Percentiles rank a stretch among this genome's conserved stretches.
phyloP scores from a whole-genome alignment of 495 filamentous ascomycete genomes.

The Poronia punctata region DNA sequence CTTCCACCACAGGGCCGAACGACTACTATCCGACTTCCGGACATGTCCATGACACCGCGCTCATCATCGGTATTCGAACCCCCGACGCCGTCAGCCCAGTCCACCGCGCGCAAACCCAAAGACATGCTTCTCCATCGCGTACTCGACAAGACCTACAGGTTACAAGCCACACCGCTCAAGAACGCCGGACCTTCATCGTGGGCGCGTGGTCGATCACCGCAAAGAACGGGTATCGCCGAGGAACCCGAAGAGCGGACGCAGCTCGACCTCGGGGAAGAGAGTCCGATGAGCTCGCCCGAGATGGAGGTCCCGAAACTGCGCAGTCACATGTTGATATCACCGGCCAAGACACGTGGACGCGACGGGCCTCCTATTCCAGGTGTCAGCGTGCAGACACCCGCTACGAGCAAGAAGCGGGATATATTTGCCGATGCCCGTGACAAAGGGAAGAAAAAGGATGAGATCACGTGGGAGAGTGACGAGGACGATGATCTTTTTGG shows the following conservation, averaged over 20 bases:
- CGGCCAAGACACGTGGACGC: conserved; percentile 27
- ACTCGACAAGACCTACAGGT: conserved; percentile 85
- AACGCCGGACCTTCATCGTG: conserved; percentile 6
- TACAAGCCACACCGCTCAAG: conserved; percentile 82
- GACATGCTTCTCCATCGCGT: conserved; percentile 82
- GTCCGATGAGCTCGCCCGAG: conserved; percentile 69
- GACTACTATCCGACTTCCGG: conserved; percentile 36
- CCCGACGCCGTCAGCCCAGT: conserved; percentile 30
- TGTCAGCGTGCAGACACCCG: conserved; percentile 70
- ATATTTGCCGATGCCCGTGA: conserved; percentile 32
- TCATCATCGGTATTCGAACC: conserved; percentile 26
- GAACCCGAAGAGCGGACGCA: conserved; percentile 28
- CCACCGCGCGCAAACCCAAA: conserved; percentile 40
- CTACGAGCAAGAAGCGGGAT: conserved; percentile 36
- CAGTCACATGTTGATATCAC: conserved; percentile 80
- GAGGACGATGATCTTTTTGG: conserved; percentile 54
- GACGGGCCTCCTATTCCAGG: conserved; percentile 58
- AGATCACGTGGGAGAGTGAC: conserved; percentile 60
- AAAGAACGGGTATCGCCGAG: conserved; percentile 13
- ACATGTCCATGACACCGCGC: conserved; percentile 50
- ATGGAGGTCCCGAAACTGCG: conserved; percentile 74
- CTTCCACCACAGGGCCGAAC: conserved; percentile 34
- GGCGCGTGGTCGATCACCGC: conserved; percentile 23
- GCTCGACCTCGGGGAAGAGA: conserved; percentile 40
- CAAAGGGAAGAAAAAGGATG: conserved; percentile 32